Base-by-base conservation (phyloP, 495 filamentous ascomycete genomes). In the Penicillium arizonense region DNA sequence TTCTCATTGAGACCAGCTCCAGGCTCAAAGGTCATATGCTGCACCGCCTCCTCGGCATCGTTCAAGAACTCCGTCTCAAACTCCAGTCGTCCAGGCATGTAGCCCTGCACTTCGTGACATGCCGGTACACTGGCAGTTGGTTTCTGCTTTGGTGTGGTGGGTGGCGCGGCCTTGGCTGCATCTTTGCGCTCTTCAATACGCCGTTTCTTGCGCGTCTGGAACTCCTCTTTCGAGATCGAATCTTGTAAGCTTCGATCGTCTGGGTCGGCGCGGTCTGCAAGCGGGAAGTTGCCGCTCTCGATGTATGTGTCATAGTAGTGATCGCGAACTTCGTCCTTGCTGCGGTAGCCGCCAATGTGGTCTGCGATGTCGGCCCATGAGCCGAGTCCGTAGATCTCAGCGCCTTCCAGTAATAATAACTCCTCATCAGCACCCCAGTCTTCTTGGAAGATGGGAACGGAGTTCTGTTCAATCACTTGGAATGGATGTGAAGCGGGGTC, bases 341-440 rank as follows among this genome's bases (percentile, higher is more conserved):
- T 84, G 39, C 94, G 86, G 59, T 87, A 97, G 14, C 94, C 94
- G 13, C 94, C 94, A 52, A 99, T 97, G 66, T 99, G 94, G 62
- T 99, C 92, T 32, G 94, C 92, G 47, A 99, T 92, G 63, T 99
- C 94, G 18, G 91, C 90, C 94, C 94, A 99, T 5, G 91, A 96
- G 6, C 94, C 94, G 41, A 99, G 75, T 0, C 94, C 94, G 65
- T 99, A 99, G 51, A 89, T 96, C 67, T 99, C 95, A n/a, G 90
- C 90, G 13, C 94, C 94, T 70, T 99, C 95, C 20, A 99, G 73
- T 36, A 99, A 75, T 8, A 96, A 71, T 13, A 97, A 73, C 70
- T 99, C 94, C 65, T 99, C 94, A 65, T 99, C 94, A 5, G 94
- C 94, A 37, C 94, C 94, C 94, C 94, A 99, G 53, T 96, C 93